Evolutionary conservation across 257 asterid genomes (phyloP).

Genomic region (Marsdenia floribunda): DNA sequence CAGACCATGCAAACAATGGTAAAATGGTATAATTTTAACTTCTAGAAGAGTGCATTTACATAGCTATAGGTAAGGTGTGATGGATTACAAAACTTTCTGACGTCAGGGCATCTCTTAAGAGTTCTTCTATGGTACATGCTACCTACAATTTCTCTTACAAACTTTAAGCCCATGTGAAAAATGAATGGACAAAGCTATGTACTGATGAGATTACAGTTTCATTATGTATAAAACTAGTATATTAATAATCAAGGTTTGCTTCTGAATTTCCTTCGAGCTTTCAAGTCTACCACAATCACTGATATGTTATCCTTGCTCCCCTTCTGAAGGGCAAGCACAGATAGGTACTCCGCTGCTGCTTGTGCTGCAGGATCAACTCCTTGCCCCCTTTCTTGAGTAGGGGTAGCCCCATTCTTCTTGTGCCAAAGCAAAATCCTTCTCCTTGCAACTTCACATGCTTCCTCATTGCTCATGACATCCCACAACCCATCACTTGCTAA

Average conservation of each 20-base stretch:
- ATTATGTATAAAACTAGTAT: constrained; percentile 25
- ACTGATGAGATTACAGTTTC: constrained; percentile 28
- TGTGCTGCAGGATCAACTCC: constrained; percentile 82
- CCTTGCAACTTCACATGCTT: constrained; percentile 64
- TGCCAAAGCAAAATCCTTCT: constrained; percentile 68
- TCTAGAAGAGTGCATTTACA: constrained; percentile 34
- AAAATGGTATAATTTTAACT: constrained; percentile 3
- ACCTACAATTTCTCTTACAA: constrained; percentile 40
- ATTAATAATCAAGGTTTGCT: constrained; percentile 41
- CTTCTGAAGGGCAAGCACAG: constrained; percentile 56
- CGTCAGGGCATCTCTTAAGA: constrained; percentile 12
- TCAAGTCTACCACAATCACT: constrained; percentile 68
- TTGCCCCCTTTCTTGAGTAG: constrained; percentile 44
- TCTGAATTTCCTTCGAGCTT: constrained; percentile 68
- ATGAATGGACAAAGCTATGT: constrained; percentile 51
- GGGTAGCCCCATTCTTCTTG: constrained; percentile 50
- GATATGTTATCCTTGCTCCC: constrained; percentile 79
- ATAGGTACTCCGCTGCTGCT: constrained; percentile 75
- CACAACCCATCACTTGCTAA: constrained; percentile 81
- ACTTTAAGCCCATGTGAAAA: constrained; percentile 59
- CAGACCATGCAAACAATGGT: background rate
- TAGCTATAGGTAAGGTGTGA: constrained; percentile 7
- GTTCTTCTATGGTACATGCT: constrained; percentile 36
- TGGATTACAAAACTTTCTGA: constrained; percentile 26
- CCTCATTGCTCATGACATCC: constrained; percentile 76